Percentiles rank a stretch among this genome's conserved stretches.
These are phyloP conservation scores for Tremella mesenterica DNA, from an alignment of 768 basidiomycete species.

Conservation along the genomic window DNA sequence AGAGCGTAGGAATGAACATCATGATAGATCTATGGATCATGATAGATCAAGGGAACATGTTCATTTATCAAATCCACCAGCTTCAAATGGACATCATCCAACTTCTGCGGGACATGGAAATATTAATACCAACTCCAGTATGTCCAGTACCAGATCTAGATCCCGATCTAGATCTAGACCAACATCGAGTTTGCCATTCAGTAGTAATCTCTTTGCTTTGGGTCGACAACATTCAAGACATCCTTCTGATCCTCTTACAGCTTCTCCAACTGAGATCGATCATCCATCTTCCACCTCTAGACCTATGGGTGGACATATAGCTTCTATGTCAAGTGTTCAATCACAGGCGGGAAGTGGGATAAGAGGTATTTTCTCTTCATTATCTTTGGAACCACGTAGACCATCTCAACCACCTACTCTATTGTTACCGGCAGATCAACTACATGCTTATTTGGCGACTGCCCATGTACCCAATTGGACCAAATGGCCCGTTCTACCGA, in stretches of 20 bases:
- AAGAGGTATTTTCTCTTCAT: not conserved
- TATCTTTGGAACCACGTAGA: not conserved
- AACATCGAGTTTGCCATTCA: not conserved
- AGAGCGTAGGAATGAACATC: not conserved
- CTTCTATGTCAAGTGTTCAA: not conserved
- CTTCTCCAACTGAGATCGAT: too few species aligned
- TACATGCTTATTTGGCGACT: slow-evolving; percentile 14
- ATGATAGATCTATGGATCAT: not conserved
- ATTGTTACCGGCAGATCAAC: slow-evolving; percentile 19
- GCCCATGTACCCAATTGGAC: slow-evolving; percentile 17
- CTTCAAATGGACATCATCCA: too few species aligned
- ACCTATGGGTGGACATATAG: too few species aligned
- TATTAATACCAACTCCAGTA: not conserved
- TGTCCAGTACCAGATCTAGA: not conserved
- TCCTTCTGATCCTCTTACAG: not conserved
- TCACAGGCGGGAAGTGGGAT: not conserved
- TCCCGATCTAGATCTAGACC: too few species aligned
- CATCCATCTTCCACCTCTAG: not conserved
- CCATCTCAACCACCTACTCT: not conserved
- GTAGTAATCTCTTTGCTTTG: not conserved
- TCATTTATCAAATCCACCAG: too few species aligned
- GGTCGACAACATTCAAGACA: not conserved
- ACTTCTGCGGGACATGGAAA: too few species aligned
- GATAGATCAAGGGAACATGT: too few species aligned
- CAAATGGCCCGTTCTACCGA: slow-evolving; percentile 13